Percentiles rank a stretch among this genome's conserved stretches.
These are phyloP conservation scores for Podospora bellae-mahoneyi DNA, from an alignment of 495 filamentous ascomycete species.

Conservation along the genomic window DNA sequence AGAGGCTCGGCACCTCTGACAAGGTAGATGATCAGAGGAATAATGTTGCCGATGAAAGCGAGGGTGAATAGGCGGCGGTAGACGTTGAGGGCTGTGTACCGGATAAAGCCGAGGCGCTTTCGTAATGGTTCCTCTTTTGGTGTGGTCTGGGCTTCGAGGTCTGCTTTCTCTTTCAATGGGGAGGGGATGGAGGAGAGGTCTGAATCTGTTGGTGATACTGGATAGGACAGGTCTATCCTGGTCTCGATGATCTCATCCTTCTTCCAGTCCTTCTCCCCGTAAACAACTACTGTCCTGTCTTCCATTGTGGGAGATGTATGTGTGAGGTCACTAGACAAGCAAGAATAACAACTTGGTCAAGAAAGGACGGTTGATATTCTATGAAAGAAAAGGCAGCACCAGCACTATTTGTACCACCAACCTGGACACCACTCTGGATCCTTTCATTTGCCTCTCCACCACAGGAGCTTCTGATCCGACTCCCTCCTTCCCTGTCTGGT, in stretches of 20 bases:
- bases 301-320: neutral
- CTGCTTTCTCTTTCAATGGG: slow-evolving; percentile 17
- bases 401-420: neutral
- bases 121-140: slow-evolving; percentile 16
- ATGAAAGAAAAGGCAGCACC: neutral
- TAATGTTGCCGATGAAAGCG: slow-evolving; percentile 33
- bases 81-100: slow-evolving; percentile 32
- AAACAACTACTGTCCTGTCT: neutral
- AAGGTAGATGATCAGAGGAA: slow-evolving; percentile 31
- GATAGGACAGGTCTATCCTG: slow-evolving; percentile 4
- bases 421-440: neutral
- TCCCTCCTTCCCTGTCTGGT: neutral
- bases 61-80: slow-evolving; percentile 35
- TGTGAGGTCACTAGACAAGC: neutral
- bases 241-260: slow-evolving; percentile 7
- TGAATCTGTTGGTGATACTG: slow-evolving; percentile 6
- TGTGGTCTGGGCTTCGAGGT: slow-evolving; percentile 27
- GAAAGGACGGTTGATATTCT: neutral
- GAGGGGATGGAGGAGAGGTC: neutral
- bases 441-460: neutral
- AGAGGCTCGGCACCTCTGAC: slow-evolving; percentile 22
- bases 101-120: slow-evolving; percentile 30
- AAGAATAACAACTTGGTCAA: neutral
- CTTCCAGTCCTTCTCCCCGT: neutral
- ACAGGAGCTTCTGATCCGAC: neutral